These are phyloP conservation scores for Phytophthora vignae DNA, from an alignment of 352 stramenopile species.

Conservation along the genomic window DNA sequence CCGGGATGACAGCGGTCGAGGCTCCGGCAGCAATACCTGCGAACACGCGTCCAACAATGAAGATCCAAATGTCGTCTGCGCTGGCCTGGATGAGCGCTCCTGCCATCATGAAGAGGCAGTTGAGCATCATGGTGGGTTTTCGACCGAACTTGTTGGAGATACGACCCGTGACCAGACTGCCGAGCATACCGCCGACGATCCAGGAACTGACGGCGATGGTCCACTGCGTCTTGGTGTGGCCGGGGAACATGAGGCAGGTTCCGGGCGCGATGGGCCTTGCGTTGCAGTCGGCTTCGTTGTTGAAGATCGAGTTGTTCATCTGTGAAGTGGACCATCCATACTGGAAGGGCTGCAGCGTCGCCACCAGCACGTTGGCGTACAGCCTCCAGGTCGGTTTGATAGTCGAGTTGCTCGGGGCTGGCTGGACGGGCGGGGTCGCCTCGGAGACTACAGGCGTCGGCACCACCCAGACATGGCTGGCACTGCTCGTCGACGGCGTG, in stretches of 20 bases:
- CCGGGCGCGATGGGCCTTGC: constrained; percentile 45
- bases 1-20: constrained; percentile 43
- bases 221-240: constrained; percentile 53
- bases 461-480: constrained; percentile 26
- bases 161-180: constrained; percentile 43
- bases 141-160: constrained; percentile 54
- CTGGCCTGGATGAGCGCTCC: constrained; percentile 43
- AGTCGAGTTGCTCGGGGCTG: constrained; percentile 16
- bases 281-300: constrained; percentile 54
- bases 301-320: constrained; percentile 51
- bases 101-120: constrained; percentile 57
- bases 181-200: constrained; percentile 68
- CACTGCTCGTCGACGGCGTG: constrained; percentile 26
- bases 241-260: constrained; percentile 42
- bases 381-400: constrained; percentile 41
- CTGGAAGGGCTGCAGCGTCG: constrained; percentile 51
- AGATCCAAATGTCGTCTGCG: constrained; percentile 35
- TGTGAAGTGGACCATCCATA: constrained; percentile 63
- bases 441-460: constrained; percentile 20
- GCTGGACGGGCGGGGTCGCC: background rate
- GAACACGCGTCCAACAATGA: constrained; percentile 52
- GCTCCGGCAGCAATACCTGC: constrained; percentile 56
- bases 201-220: constrained; percentile 65
- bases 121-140: constrained; percentile 42
- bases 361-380: constrained; percentile 59